phyloP scores from a whole-genome alignment of 2,329 filamentous ascomycete species.

The Ophiostoma fasciatum region DNA sequence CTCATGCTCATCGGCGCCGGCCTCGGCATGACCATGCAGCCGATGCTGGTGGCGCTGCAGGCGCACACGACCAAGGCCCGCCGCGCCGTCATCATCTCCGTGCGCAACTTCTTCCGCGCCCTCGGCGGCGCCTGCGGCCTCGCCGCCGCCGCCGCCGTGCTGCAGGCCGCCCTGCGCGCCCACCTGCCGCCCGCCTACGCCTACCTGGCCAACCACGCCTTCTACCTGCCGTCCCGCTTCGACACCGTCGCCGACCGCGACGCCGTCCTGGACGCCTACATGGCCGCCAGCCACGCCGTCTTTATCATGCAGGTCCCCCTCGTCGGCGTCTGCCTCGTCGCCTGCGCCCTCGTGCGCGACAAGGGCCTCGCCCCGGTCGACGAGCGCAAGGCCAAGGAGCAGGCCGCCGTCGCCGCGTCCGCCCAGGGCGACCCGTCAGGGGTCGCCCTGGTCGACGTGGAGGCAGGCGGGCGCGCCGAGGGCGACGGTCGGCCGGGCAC shows the following conservation, averaged over 20 bases:
- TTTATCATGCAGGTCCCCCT: constrained; percentile 42
- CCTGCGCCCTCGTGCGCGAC: constrained; percentile 36
- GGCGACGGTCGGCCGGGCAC: too few relatives aligned
- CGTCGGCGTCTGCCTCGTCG: constrained; percentile 32
- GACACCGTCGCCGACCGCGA: constrained; percentile 3
- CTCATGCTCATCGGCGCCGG: constrained; percentile 21
- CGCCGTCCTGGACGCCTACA: constrained; percentile 12
- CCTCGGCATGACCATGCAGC: constrained; percentile 22
- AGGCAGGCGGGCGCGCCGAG: too few relatives aligned
- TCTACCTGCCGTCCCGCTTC: constrained; percentile 16
- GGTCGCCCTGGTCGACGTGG: too few relatives aligned
- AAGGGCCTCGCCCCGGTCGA: constrained; percentile 24
- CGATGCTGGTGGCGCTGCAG: constrained; percentile 22
- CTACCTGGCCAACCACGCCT: constrained; percentile 16
- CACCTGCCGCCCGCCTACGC: constrained; percentile 8
- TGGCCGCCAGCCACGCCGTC: constrained; percentile 34
- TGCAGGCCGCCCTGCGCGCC: constrained; percentile 16
- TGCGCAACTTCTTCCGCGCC: constrained; percentile 24
- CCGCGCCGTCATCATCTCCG: constrained; percentile 22
- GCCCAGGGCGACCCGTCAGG: too few relatives aligned
- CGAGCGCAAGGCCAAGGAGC: constrained; percentile 5
- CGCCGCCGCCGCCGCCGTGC: constrained; percentile 17
- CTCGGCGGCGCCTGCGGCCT: constrained; percentile 23
- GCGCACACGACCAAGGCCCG: constrained; percentile 22
- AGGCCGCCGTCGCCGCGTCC: constrained; percentile 1